Percentiles rank a stretch among this genome's conserved stretches.
Conservation (phyloP, 2,329 filamentous ascomycete species). For the Pyrenophora teres region DNA sequence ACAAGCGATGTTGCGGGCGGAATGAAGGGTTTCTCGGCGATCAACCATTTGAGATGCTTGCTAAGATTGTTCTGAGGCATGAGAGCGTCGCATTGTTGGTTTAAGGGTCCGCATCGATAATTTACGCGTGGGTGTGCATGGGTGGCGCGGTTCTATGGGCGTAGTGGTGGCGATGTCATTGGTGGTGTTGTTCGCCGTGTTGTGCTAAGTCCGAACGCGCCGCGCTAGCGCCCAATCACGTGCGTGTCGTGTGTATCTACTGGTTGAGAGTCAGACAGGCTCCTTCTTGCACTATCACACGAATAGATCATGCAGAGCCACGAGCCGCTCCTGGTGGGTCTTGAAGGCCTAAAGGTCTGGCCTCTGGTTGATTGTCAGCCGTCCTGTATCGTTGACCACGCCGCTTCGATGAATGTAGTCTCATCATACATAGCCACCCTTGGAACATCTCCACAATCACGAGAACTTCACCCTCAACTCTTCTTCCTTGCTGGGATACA, state of each 20-base stretch:
- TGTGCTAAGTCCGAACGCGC: conserved; percentile 26
- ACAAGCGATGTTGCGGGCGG: conserved; percentile 42
- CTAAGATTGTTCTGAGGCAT: conserved; percentile 57
- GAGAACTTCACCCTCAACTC: background rate
- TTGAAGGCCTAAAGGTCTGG: background rate
- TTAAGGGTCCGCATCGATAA: conserved; percentile 24
- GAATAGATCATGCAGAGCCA: background rate
- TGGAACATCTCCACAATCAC: background rate
- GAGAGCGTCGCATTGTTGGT: conserved; percentile 36
- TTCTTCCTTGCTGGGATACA: no score
- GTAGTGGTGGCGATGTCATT: conserved; percentile 30
- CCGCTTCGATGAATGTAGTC: background rate
- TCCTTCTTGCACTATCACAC: background rate
- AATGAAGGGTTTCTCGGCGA: conserved; percentile 52
- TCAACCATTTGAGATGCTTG: conserved; percentile 56
- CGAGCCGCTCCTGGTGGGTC: conserved; percentile 2
- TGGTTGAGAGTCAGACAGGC: conserved; percentile 1
- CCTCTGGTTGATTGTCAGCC: background rate
- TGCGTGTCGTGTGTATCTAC: conserved; percentile 16
- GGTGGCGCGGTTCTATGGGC: conserved; percentile 9
- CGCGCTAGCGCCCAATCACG: conserved; percentile 35
- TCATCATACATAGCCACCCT: no score
- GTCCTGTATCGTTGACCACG: background rate
- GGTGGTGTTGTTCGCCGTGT: conserved; percentile 23
- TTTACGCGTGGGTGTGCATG: conserved; percentile 29